Base-by-base conservation (phyloP, 768 basidiomycete species). In the Tulasnella calospora region DNA sequence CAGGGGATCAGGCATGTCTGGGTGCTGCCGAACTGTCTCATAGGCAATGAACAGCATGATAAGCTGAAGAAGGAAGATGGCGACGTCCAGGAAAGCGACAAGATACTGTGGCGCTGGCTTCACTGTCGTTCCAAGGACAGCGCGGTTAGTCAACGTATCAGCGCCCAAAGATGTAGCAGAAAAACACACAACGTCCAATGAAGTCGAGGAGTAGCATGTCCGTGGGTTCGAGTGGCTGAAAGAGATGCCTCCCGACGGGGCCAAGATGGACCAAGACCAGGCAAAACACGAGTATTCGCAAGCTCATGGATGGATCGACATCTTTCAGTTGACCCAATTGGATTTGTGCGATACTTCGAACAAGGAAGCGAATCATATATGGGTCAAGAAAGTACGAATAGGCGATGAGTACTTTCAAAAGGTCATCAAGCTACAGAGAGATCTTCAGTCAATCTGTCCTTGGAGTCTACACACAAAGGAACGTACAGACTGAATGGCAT, bases 371-470 rank as follows among this genome's bases (percentile, higher is more conserved):
- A 27, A 80, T 36, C 33, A 80, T 38, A 51, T 55, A 57, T 17
- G 79, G 79, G 73, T 80, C 79, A 23, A 80, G 30, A 44, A 80
- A 61, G 73, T 80, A 80, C 13, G 79, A 80, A 69, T 74, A 75
- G 33, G 74, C 74, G 51, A 79, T 80, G 57, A 80, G 79, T 21
- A 73, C 55, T 57, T 75, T 73, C 35, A 80, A 71, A 23, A 80
- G 79, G 67, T 47, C 35, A 72, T 80, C 79, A 51, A 80, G 57
- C 79, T 80, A 36, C 21, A 35, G n/a, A 46, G 23, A 9, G 4
- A n/a, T 21, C n/a, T n/a, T 44, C 33, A 75, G 46, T 30, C 19
- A 75, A 38, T 33, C 44, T 47, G 35, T 27, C 36, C 38, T 44
- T 51, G 55, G 8, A 35, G 35, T 33, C 19, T 36, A 17, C 36